These are phyloP conservation scores for Fusarium floridanum DNA, from an alignment of 2,329 filamentous ascomycete genomes.

Conservation along the genomic window DNA sequence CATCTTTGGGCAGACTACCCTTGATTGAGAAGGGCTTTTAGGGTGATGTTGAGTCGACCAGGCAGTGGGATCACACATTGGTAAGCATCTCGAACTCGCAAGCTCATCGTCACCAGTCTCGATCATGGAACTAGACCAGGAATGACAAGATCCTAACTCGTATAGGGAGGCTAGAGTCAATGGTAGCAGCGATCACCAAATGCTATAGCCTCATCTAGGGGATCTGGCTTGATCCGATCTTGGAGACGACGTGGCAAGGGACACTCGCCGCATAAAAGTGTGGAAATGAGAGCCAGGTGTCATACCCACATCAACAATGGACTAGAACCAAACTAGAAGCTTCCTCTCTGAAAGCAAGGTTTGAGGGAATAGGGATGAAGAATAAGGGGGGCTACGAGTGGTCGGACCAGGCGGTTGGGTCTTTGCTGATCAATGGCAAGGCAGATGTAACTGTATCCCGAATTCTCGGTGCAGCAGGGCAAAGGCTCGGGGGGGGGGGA, in stretches of 20 bases:
- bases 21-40: not conserved
- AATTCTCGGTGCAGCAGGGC: not conserved
- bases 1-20: not conserved
- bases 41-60: not conserved
- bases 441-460: not conserved
- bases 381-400: not conserved
- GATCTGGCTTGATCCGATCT: not conserved
- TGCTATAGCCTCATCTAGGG: not conserved
- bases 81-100: not conserved
- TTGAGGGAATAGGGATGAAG: not conserved
- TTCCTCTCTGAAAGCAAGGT: not conserved
- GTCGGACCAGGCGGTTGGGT: not conserved
- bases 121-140: not conserved
- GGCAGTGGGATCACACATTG: not conserved
- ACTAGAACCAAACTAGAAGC: conserved; percentile 8
- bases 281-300: conserved; percentile 9
- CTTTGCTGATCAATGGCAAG: not conserved
- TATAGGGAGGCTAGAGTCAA: not conserved
- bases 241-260: not conserved
- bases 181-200: not conserved
- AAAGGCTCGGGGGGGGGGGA: not conserved
- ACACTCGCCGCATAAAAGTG: not conserved
- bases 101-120: not conserved
- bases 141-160: not conserved
- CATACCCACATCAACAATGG: not conserved